phyloP scores from a whole-genome alignment of 2,329 filamentous ascomycete genomes.

The Fusarium verticillioides region DNA sequence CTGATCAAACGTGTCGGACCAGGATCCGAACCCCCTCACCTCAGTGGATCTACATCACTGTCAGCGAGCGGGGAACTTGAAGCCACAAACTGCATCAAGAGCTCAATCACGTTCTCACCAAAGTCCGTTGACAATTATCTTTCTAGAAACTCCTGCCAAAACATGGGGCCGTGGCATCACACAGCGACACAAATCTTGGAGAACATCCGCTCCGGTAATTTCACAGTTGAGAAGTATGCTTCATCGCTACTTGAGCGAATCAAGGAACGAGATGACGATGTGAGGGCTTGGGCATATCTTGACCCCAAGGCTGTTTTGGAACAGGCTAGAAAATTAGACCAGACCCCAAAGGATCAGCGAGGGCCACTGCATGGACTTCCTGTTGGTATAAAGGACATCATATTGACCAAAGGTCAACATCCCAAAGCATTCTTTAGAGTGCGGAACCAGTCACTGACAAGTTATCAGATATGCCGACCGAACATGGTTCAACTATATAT shows the following conservation, averaged over 20 bases:
- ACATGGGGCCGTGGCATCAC: slow-evolving; percentile 18
- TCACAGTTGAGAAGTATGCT: slow-evolving; percentile 64
- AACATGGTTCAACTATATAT: slow-evolving; percentile 65
- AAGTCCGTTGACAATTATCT: rapidly evolving
- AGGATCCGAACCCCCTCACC: slow-evolving; percentile 11
- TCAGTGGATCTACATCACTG: not conserved
- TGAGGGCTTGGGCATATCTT: slow-evolving; percentile 64
- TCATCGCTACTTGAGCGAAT: slow-evolving; percentile 59
- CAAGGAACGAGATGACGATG: slow-evolving; percentile 53
- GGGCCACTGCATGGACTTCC: slow-evolving; percentile 68
- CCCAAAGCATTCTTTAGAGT: slow-evolving; percentile 28
- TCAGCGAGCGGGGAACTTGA: slow-evolving; percentile 12
- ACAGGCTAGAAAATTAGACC: slow-evolving; percentile 62
- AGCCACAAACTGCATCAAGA: not conserved
- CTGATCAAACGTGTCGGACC: not conserved
- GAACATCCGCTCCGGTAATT: slow-evolving; percentile 51
- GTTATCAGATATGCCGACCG: slow-evolving; percentile 63
- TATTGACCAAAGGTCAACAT: slow-evolving; percentile 63
- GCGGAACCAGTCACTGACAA: not conserved
- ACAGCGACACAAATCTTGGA: slow-evolving; percentile 57
- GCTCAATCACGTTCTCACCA: no score
- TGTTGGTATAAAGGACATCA: slow-evolving; percentile 69
- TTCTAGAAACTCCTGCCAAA: rapidly evolving
- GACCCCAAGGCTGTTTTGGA: slow-evolving; percentile 56
- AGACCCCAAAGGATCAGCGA: slow-evolving; percentile 56